phyloP scores from a whole-genome alignment of 2,329 filamentous ascomycete genomes.

The Colletotrichum scovillei region DNA sequence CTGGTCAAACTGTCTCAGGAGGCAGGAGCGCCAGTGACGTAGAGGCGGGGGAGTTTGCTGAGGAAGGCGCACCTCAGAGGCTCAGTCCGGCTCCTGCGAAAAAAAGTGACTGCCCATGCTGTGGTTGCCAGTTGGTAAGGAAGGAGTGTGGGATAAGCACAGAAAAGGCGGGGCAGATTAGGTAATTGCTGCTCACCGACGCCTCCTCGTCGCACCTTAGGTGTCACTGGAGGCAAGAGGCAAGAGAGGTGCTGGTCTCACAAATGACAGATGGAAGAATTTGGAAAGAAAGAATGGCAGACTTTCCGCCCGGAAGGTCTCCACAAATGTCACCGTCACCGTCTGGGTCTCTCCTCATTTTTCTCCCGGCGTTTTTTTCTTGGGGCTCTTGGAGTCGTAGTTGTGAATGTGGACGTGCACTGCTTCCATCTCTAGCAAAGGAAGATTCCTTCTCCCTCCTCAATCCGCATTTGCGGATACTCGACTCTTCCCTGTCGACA shows the following conservation, averaged over 20 bases:
- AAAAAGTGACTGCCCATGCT: background rate
- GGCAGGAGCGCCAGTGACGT: background rate
- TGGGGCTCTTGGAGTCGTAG: no score
- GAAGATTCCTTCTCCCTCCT: background rate
- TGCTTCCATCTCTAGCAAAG: no score
- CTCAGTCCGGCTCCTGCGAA: background rate
- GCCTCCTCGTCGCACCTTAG: background rate
- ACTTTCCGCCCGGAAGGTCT: background rate
- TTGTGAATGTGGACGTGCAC: no score
- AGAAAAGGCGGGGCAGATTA: constrained; percentile 25
- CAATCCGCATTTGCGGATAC: background rate
- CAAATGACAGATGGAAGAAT: background rate
- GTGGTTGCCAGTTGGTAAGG: background rate
- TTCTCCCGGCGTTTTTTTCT: no score
- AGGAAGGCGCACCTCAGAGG: background rate
- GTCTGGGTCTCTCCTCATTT: background rate
- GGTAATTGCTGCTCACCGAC: background rate
- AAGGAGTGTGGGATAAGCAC: background rate
- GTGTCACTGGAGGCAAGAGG: background rate
- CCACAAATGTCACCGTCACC: background rate
- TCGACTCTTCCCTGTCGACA: constrained; percentile 2
- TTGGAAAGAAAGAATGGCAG: background rate
- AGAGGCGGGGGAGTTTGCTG: background rate
- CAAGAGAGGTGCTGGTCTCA: background rate
- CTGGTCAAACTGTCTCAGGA: background rate